Evolutionary conservation across 2,329 filamentous ascomycete species (phyloP), one percentile per base, ranked within the genome.

Genomic region (Aspergillus sp.): DNA sequence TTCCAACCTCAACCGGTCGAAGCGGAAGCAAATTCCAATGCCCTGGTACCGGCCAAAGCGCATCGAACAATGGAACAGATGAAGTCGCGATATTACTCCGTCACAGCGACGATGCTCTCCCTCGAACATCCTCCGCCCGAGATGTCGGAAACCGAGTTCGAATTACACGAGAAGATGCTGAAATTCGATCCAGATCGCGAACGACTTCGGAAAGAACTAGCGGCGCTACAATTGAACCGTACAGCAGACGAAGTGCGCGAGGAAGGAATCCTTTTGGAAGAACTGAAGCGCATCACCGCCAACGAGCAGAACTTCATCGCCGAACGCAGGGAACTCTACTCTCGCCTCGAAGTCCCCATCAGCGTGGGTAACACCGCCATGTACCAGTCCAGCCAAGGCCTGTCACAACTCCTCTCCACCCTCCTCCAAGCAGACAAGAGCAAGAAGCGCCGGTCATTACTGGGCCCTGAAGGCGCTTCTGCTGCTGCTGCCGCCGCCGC

Each of bases 221-320:
- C 89, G 3, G 79, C 86, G 52, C 82, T 85, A 43, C 81, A 90
- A 41, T 78, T 97, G 53, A 81, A 83, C 42, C 81, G 93, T 36
- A 86, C 84, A 6, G 83, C 83, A 52, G 88, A 95, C 52, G 91
- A 98, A 68, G 86, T 91, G 28, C 83, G 87, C 52, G 93, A 98
- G 65, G 93, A 98, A 69, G 86, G 94, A 57, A 85, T 88, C 32
- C 73, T 98, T 2, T 77, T 98, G 12, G 78, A 91, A 48, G 93
- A 98, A 63, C 80, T 98, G 46, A 89, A 94, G 61, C 85, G 93
- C 49, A 97, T 98, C 55, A 80, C 94, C 60, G 83, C 86, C 52
- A 83, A 89, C 50, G 87, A 90, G 53, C 86, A 93, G 56, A 83
- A 82, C 48, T 85, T 97, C 61, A 88, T 94, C 62, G 83, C 88